Evolutionary conservation across 2,329 filamentous ascomycete genomes (phyloP).

Genomic region (Aspergillus pseudoterreus): DNA sequence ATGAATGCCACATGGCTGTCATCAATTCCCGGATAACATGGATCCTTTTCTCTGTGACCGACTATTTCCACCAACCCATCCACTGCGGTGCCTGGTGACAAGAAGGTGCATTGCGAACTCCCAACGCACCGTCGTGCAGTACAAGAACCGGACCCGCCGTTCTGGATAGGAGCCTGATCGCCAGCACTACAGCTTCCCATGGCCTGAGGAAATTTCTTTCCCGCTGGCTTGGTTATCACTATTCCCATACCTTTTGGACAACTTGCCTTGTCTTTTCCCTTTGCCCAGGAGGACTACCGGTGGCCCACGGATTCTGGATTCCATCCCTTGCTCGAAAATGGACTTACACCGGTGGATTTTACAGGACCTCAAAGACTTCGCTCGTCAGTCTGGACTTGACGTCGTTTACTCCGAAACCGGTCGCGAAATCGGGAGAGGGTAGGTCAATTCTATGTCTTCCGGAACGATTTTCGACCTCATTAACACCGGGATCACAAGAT

Average conservation of each 20-base stretch:
- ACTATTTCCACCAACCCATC: too few relatives aligned
- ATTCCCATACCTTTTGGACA: not conserved
- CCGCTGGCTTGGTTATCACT: not conserved
- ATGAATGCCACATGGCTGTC: not conserved
- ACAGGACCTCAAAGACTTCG: slow-evolving; percentile 99
- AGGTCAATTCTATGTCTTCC: slow-evolving; percentile 39
- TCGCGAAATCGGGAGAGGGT: slow-evolving; percentile 92
- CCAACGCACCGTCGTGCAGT: too few relatives aligned
- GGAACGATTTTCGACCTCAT: slow-evolving; percentile 10
- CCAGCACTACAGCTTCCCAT: too few relatives aligned
- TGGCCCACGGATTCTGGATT: slow-evolving; percentile 14
- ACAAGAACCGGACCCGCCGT: too few relatives aligned
- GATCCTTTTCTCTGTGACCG: too few relatives aligned
- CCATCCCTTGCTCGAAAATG: slow-evolving; percentile 49
- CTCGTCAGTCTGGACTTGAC: slow-evolving; percentile 91
- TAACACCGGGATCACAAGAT: slow-evolving; percentile 54
- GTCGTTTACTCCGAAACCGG: slow-evolving; percentile 97
- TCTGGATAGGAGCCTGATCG: too few relatives aligned
- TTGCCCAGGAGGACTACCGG: slow-evolving; percentile 14
- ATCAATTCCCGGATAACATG: not conserved
- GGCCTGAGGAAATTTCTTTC: too few relatives aligned
- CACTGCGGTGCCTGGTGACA: too few relatives aligned
- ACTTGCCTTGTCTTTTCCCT: not conserved
- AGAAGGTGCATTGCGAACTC: too few relatives aligned
- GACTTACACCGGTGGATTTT: slow-evolving; percentile 75